phyloP scores from a whole-genome alignment of 495 filamentous ascomycete species.

The Friedmanniomyces simplex region DNA sequence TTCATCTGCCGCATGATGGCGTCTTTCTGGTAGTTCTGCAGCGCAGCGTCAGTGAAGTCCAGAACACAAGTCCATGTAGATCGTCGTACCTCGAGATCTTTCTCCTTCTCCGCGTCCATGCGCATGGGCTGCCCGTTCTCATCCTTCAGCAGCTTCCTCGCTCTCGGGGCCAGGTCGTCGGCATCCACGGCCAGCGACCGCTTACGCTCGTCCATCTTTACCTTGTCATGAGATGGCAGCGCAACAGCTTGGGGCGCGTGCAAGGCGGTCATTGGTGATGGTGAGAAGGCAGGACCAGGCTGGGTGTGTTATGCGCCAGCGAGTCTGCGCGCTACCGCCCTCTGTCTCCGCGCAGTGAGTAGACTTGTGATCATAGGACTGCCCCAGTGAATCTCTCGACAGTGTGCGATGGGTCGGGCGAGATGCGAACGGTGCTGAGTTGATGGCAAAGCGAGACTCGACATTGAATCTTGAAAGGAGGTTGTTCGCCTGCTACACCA shows the following conservation, averaged over 20 bases:
- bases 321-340: not conserved
- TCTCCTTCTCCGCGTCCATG: slow-evolving; percentile 30
- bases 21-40: slow-evolving; percentile 93
- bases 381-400: not conserved
- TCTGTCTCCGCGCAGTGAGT: not conserved
- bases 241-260: slow-evolving; percentile 56
- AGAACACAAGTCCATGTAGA: not conserved
- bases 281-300: slow-evolving; percentile 1
- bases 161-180: slow-evolving; percentile 71
- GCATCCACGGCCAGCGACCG: slow-evolving; percentile 58
- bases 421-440: not conserved
- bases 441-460: not conserved
- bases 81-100: slow-evolving; percentile 75
- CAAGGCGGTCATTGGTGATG: slow-evolving; percentile 60
- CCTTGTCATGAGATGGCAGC: slow-evolving; percentile 54
- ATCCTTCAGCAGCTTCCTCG: slow-evolving; percentile 62
- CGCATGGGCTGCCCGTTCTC: slow-evolving; percentile 24
- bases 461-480: not conserved
- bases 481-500: too few species aligned
- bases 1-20: slow-evolving; percentile 95
- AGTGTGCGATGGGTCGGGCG: not conserved
- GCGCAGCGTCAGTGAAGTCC: slow-evolving; percentile 4
- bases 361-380: too few species aligned
- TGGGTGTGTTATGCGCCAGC: not conserved
- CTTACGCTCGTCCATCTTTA: slow-evolving; percentile 98